These are phyloP conservation scores for Mrakiaceae sp. DNA, from an alignment of 1,284 basidiomycete genomes.

Conservation along the genomic window DNA sequence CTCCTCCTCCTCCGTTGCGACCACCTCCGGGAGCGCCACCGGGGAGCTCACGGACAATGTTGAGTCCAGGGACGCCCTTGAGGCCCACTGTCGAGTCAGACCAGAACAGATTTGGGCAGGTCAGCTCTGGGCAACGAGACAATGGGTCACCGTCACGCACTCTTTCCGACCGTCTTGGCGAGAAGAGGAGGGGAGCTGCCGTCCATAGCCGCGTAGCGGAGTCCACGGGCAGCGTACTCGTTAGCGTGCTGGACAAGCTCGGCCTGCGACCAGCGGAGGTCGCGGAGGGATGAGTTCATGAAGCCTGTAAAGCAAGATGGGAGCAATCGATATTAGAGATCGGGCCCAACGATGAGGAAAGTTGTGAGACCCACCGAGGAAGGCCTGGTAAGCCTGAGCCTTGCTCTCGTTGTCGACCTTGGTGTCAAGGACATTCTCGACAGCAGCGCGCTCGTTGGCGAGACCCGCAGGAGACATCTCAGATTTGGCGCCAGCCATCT, in stretches of 20 bases:
- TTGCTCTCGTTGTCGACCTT: constrained; percentile 26
- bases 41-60: constrained; percentile 24
- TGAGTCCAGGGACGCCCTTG: constrained; percentile 38
- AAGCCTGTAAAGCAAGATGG: constrained; percentile 44
- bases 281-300: constrained; percentile 42
- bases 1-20: background rate
- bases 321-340: background rate
- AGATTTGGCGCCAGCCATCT: too few species aligned
- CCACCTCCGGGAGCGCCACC: constrained; percentile 14
- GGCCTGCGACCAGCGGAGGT: constrained; percentile 37
- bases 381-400: constrained; percentile 44
- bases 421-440: too few species aligned
- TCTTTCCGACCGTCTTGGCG: constrained; percentile 44
- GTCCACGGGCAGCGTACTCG: constrained; percentile 38
- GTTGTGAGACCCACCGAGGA: constrained; percentile 7
- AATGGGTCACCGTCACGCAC: background rate
- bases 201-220: background rate
- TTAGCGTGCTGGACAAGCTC: constrained; percentile 41
- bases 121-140: background rate
- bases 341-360: background rate
- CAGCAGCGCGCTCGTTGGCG: too few species aligned
- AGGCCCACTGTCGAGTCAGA: background rate
- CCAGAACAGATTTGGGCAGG: background rate
- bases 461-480: too few species aligned
- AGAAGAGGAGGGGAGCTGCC: constrained; percentile 38